Evolutionary conservation across 78 protist species (phyloP), one percentile per base, ranked within the genome.

Genomic region (Acrasis kona): DNA sequence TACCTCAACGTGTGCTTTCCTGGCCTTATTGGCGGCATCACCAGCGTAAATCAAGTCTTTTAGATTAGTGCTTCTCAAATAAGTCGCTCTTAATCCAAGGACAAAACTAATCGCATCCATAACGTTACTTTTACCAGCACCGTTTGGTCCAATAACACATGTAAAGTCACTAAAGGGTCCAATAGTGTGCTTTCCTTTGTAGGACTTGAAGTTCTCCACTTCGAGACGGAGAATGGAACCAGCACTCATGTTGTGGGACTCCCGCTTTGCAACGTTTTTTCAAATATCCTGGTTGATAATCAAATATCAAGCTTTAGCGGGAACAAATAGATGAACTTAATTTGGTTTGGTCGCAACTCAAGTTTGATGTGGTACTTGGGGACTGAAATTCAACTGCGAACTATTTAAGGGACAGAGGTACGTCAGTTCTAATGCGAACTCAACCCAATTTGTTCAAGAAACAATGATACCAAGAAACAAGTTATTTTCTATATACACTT

Each of bases 81-180:
- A 81, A 12, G 34, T 0, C 3, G 96, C 3, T 70, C 7, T 70
- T 74, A 30, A 86, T 79, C n/a, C 99, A 1, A 95, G 70, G 0
- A 92, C 98, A 68, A 97, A 97, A 28, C 87, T 50, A 68, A 95
- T 85, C 31, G 98, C 97, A 34, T 96, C 99, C 96, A 93, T 93
- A 19, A 91, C 29, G 70, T 96, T 96, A 30, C 93, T 86, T 35
- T 95, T 95, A 36, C 91, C 87, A 68, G 79, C 10, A 1, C 99
- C 99, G 38, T 97, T 97, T 10, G 99, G 98, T 0, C 99, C 99
- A 37, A 97, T 91, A n/a, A 97, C 74, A 30, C 96, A 88, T 10
- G 91, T 80, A 74, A 97, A 95, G 50, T 86, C 70, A 30, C n/a
- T 12, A 65, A 94, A 93, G 0, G 98, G 98, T 0, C 99, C 98